Conservation (phyloP, 1,139 yeast species). For the Taphrina populina region DNA sequence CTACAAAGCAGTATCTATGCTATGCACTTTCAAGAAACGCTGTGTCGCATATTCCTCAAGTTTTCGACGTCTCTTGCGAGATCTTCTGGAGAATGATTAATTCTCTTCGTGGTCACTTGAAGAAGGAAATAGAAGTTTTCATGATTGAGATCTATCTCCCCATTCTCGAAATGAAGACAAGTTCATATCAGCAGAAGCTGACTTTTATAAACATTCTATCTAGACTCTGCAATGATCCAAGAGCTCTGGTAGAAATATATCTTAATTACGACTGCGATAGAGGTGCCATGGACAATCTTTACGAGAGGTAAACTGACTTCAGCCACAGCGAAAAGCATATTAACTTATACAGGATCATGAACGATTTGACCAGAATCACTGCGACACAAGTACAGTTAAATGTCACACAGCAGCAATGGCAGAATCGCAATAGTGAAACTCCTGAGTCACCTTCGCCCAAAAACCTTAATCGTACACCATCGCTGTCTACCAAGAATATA, state of each 20-base stretch:
- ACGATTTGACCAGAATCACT: conserved; percentile 43
- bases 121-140: conserved; percentile 89
- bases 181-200: conserved; percentile 89
- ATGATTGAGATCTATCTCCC: conserved; percentile 93
- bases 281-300: conserved; percentile 73
- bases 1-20: conserved; percentile 81
- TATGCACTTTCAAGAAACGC: conserved; percentile 85
- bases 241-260: conserved; percentile 86
- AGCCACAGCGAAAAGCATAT: conserved; percentile 53
- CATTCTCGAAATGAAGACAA: conserved; percentile 84
- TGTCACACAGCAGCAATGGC: conserved; percentile 61
- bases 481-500: conserved; percentile 37
- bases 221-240: conserved; percentile 80
- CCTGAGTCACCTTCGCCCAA: conserved; percentile 7
- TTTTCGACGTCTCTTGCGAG: conserved; percentile 86
- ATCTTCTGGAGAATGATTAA: conserved; percentile 87
- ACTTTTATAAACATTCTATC: conserved; percentile 76
- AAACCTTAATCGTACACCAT: conserved; percentile 38
- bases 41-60: conserved; percentile 86
- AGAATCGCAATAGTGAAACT: conserved; percentile 40
- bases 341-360: conserved; percentile 26
- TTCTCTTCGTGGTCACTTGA: conserved; percentile 80
- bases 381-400: conserved; percentile 65
- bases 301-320: conserved; percentile 53
- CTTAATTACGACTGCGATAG: conserved; percentile 91